These are phyloP conservation scores for Chrysopogon serrulatus DNA, from an alignment of 176 grass and related monocot genomes.

Conservation along the genomic window DNA sequence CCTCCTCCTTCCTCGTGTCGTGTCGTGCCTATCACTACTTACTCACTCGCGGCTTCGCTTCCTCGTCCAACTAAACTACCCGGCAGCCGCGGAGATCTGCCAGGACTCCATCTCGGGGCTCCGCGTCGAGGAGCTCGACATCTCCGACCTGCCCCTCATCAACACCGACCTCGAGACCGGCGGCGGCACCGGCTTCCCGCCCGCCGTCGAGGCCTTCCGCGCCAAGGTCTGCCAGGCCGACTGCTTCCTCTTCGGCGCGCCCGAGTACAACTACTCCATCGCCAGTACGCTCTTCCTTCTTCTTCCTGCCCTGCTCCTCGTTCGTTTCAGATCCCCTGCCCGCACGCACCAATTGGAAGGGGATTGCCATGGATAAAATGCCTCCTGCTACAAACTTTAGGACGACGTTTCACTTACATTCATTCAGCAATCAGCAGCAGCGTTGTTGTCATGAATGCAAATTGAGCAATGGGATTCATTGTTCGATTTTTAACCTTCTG, in stretches of 20 bases:
- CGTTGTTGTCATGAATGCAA: not conserved
- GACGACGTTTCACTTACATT: not conserved
- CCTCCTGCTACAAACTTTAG: not conserved
- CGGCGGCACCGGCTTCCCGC: slow-evolving; percentile 41
- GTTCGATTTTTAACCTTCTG: not conserved
- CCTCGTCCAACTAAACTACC: not conserved
- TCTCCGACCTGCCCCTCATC: slow-evolving; percentile 60
- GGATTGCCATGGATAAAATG: not conserved
- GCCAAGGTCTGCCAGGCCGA: slow-evolving; percentile 49
- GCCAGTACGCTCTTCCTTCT: slow-evolving; percentile 30
- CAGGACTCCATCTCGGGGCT: slow-evolving; percentile 62
- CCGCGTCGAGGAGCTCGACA: slow-evolving; percentile 58
- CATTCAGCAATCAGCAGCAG: not conserved
- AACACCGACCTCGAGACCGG: slow-evolving; percentile 82
- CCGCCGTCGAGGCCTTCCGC: slow-evolving; percentile 72
- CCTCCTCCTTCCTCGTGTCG: not conserved
- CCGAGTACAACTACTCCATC: slow-evolving; percentile 89
- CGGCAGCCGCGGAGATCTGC: slow-evolving; percentile 63
- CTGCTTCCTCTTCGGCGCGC: slow-evolving; percentile 73
- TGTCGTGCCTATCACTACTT: not conserved
- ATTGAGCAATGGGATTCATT: not conserved
- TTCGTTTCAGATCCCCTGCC: not conserved
- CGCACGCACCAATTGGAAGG: not conserved
- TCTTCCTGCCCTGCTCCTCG: not conserved
- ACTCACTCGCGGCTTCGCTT: not conserved